Base-by-base conservation (phyloP, 768 basidiomycete genomes). In the Piloderma croceum region DNA sequence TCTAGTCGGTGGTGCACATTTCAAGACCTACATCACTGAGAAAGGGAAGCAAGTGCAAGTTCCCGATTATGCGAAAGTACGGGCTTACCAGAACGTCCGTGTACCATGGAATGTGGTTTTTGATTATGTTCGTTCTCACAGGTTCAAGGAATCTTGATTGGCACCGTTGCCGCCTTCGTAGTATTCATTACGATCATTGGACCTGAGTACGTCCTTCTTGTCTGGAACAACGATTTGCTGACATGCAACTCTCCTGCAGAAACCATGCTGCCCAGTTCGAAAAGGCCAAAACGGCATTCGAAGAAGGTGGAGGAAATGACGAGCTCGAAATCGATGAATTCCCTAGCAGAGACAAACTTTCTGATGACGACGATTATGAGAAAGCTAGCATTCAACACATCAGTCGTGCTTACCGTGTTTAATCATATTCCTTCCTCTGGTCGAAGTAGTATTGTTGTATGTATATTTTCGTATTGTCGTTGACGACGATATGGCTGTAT, bases 61-160 rank as follows among this genome's bases (percentile, higher is more conserved):
- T 0, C 70, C 81, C 2, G 77, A 87, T 52, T 88, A 87, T 48
- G 83, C 81, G 3, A 79, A 54, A 18, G 49, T 34, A n/a, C n/a
- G n/a, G n/a, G n/a, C n/a, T n/a, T n/a, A n/a, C n/a, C n/a, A n/a
- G n/a, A n/a, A 32, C 15, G 20, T 11, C 12, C 24, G 32, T 29
- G 27, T 29, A 29, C 27, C 13, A 7, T 10, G n/a, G n/a, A n/a
- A n/a, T n/a, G 9, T 13, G 34, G 20, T 35, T 35, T 19, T 50
- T 48, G 58, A 48, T 50, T 46, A 4, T 51, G 46, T 17, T 53
- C 51, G 21, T 54, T 75, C 59, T 36, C 27, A 57, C 36, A 54
- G 60, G 86, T 88, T 4, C 86, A 90, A 66, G 88, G 86, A 29
- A 91, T 97, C 53, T 70, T 97, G 25, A 82, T 96, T 34, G 92